A percentile compares a stretch with the other conserved stretches of the same genome.
Conservation (phyloP, 176 grass and related monocot species). For the Zoysia japonica region DNA sequence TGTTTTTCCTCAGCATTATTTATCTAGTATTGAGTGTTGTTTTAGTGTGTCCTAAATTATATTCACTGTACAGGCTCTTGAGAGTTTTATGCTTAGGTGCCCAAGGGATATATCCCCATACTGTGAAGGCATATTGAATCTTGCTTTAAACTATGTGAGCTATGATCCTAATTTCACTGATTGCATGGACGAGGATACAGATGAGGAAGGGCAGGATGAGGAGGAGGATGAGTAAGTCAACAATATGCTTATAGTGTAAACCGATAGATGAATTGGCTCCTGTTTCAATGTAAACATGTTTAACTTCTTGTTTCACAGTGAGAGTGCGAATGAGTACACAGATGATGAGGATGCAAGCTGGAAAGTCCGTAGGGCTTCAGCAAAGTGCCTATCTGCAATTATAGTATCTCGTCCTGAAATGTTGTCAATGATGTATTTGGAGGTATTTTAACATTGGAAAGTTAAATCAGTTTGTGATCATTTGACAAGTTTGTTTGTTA, state of each 20-base stretch:
- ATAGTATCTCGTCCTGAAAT: slow-evolving; percentile 91
- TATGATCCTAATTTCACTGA: slow-evolving; percentile 99
- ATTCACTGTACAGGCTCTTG: slow-evolving; percentile 66
- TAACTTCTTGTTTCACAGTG: slow-evolving; percentile 54
- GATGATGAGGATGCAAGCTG: slow-evolving; percentile 99
- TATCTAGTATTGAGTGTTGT: slow-evolving; percentile 17
- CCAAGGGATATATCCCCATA: slow-evolving; percentile 90
- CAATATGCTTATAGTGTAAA: slow-evolving; percentile 20
- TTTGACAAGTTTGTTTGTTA: background rate
- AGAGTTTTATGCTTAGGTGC: slow-evolving; percentile 97
- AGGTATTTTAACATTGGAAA: slow-evolving; percentile 47
- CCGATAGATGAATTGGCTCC: slow-evolving; percentile 9
- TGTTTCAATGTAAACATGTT: slow-evolving; percentile 22
- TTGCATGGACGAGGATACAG: slow-evolving; percentile 97
- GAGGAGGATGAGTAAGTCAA: slow-evolving; percentile 91
- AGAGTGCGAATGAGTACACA: slow-evolving; percentile 96
- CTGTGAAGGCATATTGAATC: slow-evolving; percentile 80
- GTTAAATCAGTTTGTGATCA: slow-evolving; percentile 4
- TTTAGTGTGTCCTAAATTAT: slow-evolving; percentile 15
- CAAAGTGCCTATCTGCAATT: slow-evolving; percentile 91
- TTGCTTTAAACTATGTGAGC: slow-evolving; percentile 91
- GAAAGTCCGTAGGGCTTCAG: slow-evolving; percentile 96
- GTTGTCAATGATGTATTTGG: slow-evolving; percentile 79
- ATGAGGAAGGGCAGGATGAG: slow-evolving; percentile 80
- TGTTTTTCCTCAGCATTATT: slow-evolving; percentile 13